These are phyloP conservation scores for Plasmodium adleri DNA, from an alignment of 169 alveolate genomes.

Conservation along the genomic window DNA sequence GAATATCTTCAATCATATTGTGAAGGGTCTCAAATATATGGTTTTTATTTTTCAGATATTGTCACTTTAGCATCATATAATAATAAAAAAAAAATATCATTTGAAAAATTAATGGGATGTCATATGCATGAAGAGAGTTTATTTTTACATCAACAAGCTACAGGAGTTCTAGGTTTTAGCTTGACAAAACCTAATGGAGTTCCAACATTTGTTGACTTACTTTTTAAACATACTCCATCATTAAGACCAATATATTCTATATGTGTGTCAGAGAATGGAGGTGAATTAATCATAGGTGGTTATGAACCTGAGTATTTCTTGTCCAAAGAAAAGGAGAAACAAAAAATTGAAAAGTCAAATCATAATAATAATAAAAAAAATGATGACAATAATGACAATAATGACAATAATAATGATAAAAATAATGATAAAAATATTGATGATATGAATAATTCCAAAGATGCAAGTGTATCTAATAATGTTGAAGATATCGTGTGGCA, in stretches of 20 bases:
- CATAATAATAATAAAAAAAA: neutral
- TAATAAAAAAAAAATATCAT: constrained; percentile 15
- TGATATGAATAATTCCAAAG: neutral
- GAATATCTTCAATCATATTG: constrained; percentile 78
- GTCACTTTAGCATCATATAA: constrained; percentile 52
- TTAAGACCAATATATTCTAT: constrained; percentile 61
- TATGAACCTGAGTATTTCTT: constrained; percentile 29
- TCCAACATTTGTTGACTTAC: constrained; percentile 65
- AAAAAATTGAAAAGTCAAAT: neutral
- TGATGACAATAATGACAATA: neutral
- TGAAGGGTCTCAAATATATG: constrained; percentile 81
- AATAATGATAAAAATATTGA: neutral
- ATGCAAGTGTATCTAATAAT: neutral
- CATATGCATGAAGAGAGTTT: constrained; percentile 79
- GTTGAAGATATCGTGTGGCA: constrained; percentile 38
- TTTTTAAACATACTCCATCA: constrained; percentile 20
- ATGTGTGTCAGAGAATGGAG: constrained; percentile 83
- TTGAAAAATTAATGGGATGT: constrained; percentile 73
- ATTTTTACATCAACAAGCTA: constrained; percentile 81
- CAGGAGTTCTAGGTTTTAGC: constrained; percentile 84
- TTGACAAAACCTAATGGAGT: constrained; percentile 64
- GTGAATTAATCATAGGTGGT: constrained; percentile 82
- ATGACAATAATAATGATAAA: no score
- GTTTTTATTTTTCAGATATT: constrained; percentile 78
- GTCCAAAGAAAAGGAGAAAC: neutral